Percentiles rank a stretch among this genome's conserved stretches.
These are phyloP conservation scores for Ulmus americana DNA, from an alignment of 331 rosid genomes.

Conservation along the genomic window DNA sequence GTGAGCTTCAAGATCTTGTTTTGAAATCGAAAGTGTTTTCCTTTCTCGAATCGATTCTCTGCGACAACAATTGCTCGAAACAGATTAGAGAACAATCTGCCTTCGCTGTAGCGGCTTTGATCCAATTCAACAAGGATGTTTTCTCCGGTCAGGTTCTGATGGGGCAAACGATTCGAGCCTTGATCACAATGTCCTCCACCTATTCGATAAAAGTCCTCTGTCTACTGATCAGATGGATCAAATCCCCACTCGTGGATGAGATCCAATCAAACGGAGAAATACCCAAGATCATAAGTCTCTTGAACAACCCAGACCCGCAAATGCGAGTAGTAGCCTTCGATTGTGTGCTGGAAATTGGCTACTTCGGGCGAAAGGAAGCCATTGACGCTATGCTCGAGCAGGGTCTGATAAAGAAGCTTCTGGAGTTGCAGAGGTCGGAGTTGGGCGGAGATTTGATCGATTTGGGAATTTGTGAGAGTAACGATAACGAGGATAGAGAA, in stretches of 20 bases:
- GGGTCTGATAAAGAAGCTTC: slow-evolving; percentile 57
- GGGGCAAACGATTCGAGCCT: slow-evolving; percentile 47
- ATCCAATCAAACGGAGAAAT: slow-evolving; percentile 58
- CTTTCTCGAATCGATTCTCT: slow-evolving; percentile 40
- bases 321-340: slow-evolving; percentile 45
- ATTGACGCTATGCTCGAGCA: slow-evolving; percentile 72
- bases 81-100: slow-evolving; percentile 51
- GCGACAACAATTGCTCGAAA: slow-evolving; percentile 31
- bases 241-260: slow-evolving; percentile 82
- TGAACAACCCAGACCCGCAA: slow-evolving; percentile 29
- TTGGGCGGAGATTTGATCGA: slow-evolving; percentile 52
- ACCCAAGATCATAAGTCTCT: slow-evolving; percentile 38
- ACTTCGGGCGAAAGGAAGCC: slow-evolving; percentile 81
- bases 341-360: slow-evolving; percentile 71
- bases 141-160: slow-evolving; percentile 72
- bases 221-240: slow-evolving; percentile 45
- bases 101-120: slow-evolving; percentile 36
- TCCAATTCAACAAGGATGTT: slow-evolving; percentile 75
- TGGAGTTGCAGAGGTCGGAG: slow-evolving; percentile 69
- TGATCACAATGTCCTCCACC: slow-evolving; percentile 42
- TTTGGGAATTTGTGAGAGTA: slow-evolving; percentile 13
- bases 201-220: slow-evolving; percentile 49
- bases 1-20: slow-evolving; percentile 57
- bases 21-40: slow-evolving; percentile 51
- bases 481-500: slow-evolving; percentile 14